Evolutionary conservation across 495 filamentous ascomycete species (phyloP), one percentile per base, ranked within the genome.

Genomic region (Trypethelium eluteriae): DNA sequence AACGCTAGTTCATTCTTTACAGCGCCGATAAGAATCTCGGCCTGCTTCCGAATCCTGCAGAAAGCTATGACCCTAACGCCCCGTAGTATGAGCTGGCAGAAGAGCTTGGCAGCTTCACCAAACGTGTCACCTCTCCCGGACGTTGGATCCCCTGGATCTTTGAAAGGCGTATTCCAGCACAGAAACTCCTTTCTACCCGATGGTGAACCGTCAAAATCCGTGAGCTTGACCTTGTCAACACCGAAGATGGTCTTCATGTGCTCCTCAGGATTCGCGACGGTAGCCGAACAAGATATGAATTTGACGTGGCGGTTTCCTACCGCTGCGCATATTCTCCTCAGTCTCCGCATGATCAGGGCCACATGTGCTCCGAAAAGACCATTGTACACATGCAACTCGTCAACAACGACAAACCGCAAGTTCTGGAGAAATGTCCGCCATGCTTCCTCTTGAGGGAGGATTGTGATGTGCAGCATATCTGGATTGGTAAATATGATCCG

Each of bases 141-240:
- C 0, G 89, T 84, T 11, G 92, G 91, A 75, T 98, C 94, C 7
- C 80, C 79, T 1, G 92, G 90, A 72, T 96, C 94, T 78, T 91
- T 96, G 78, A 87, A 96, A 2, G 94, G 95, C 1, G 95, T 96
- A 69, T 98, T 98, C 94, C 94, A 99, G 77, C 92, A 96, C 7
- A 99, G 76, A 66, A 98, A 98, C 74, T 96, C 92, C 72, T 99
- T 99, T 36, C 91, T 82, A 6, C 94, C 94, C 11, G 91, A 90
- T 1, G 94, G 95, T 2, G 92, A 96, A 2, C 94, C 94, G 72
- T 98, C 94, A 75, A 91, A 92, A 77, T 96, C 91, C 2, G 90
- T 86, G 46, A 98, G 73, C 66, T 81, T 83, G 9, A 96, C 89
- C 39, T 85, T 77, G 34, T 93, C 82, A 35, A 96, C 82, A n/a